Conservation (phyloP, 164 flowering plant genomes). For the Magnolia kwangsiensis region DNA sequence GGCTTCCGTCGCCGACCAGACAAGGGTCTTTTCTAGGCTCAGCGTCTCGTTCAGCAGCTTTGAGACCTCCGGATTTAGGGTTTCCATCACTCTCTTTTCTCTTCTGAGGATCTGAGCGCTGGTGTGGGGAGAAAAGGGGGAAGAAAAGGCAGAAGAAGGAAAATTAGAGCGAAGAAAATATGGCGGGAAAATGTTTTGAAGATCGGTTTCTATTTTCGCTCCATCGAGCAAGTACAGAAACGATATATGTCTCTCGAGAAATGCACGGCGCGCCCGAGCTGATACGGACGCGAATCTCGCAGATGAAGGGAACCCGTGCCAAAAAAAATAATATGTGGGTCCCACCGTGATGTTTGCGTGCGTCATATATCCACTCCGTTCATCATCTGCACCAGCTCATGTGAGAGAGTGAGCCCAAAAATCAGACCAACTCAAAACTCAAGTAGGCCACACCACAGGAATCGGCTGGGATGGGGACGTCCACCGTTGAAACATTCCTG, state of each 20-base stretch:
- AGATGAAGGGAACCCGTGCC: too few relatives aligned
- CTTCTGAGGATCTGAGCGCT: neutral
- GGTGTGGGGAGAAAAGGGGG: neutral
- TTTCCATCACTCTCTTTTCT: conserved; percentile 28
- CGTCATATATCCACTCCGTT: too few relatives aligned
- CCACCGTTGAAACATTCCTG: too few relatives aligned
- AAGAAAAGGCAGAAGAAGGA: neutral
- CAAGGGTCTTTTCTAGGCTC: conserved; percentile 34
- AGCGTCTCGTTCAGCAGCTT: conserved; percentile 47
- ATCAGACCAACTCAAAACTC: too few relatives aligned
- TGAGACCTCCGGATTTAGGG: conserved; percentile 29
- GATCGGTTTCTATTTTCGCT: neutral
- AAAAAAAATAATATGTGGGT: too few relatives aligned
- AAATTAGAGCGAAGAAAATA: neutral
- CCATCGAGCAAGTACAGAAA: neutral
- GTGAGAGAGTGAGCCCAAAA: too few relatives aligned
- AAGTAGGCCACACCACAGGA: too few relatives aligned
- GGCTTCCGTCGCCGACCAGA: conserved; percentile 46
- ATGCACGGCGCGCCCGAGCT: neutral
- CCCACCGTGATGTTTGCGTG: too few relatives aligned
- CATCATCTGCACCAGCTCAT: too few relatives aligned
- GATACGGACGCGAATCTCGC: neutral
- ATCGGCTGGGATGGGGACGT: too few relatives aligned
- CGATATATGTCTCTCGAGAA: neutral
- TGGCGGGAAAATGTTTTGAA: conserved; percentile 4